Evolutionary conservation across 495 filamentous ascomycete species (phyloP), one percentile per base, ranked within the genome.

Genomic region (Chaetomium cochliodes): DNA sequence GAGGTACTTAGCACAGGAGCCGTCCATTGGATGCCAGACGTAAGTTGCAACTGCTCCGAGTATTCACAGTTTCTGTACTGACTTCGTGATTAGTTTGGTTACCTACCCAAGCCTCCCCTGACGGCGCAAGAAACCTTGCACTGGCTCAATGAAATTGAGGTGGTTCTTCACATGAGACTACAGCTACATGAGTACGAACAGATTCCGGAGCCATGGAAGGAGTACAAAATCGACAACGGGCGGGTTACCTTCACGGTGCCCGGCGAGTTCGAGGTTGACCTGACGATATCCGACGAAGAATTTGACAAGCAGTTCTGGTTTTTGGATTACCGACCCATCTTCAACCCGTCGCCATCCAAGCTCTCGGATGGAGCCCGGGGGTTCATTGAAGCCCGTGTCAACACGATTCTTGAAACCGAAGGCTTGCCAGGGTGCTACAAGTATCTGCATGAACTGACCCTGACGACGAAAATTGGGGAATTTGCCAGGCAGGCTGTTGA

Each of bases 231-330:
- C 51, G 81, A 81, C 58, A 86, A 88, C 65, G 94, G 96, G 6
- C 85, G 92, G 39, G 92, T 88, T 16, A 97, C 92, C 0, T 98
- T 98, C 73, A 83, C 79, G 37, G 88, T 97, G 7, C 78, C 84
- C 28, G 85, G 84, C 51, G 94, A 97, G 70, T 98, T 96, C 72
- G 96, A 98, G 73, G 84, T 97, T 25, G 94, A 98, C 69, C 84
- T 98, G 63, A 90, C 90, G 0, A 88, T 97, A 62, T 90, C 88
- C 0, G 87, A 92, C 66, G 92, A 96, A 70, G 86, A 93, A 58
- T 85, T 85, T 16, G 77, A 82, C 33, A 89, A 87, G 11, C 93
- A 93, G 72, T 92, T 96, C 71, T 97, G 87, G 76, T 96, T 97
- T 70, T 88, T 98, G 65, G 93, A 97, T 70, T 89, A 97, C 65